Evolutionary conservation across 2,329 filamentous ascomycete species (phyloP).

Genomic region (Monilinia fructicola): DNA sequence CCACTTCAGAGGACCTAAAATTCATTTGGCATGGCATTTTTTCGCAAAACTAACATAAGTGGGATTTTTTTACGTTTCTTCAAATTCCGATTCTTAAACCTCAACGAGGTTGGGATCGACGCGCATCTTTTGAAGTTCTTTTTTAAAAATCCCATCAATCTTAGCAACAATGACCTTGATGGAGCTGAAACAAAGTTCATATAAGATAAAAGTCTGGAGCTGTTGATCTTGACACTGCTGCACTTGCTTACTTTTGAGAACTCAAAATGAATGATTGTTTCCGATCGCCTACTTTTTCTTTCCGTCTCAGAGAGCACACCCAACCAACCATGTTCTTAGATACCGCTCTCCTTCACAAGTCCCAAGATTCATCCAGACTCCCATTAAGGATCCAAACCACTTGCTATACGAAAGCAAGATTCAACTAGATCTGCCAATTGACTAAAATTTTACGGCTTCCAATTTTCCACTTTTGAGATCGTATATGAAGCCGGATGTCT

Average conservation of each 20-base stretch:
- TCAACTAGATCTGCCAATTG: neutral
- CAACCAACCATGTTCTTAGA: neutral
- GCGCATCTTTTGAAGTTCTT: neutral
- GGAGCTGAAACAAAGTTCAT: neutral
- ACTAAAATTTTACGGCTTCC: neutral
- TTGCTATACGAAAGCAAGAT: too few species aligned
- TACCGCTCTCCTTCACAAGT: neutral
- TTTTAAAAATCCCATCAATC: neutral
- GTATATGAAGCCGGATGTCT: slow-evolving; percentile 31
- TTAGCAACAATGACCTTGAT: neutral
- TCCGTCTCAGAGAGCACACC: neutral
- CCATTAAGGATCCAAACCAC: neutral
- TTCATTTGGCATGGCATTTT: neutral
- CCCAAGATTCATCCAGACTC: neutral
- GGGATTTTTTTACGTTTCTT: neutral
- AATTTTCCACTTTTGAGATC: slow-evolving; percentile 36
- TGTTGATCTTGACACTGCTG: neutral
- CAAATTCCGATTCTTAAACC: neutral
- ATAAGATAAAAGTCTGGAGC: neutral
- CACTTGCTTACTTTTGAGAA: neutral
- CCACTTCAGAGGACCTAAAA: neutral
- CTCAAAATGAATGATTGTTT: neutral
- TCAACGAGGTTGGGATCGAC: neutral
- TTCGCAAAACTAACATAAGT: neutral
- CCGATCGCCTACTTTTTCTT: neutral